phyloP scores from a whole-genome alignment of 2,329 filamentous ascomycete species.

The Ceratocystis diversiconidia region DNA sequence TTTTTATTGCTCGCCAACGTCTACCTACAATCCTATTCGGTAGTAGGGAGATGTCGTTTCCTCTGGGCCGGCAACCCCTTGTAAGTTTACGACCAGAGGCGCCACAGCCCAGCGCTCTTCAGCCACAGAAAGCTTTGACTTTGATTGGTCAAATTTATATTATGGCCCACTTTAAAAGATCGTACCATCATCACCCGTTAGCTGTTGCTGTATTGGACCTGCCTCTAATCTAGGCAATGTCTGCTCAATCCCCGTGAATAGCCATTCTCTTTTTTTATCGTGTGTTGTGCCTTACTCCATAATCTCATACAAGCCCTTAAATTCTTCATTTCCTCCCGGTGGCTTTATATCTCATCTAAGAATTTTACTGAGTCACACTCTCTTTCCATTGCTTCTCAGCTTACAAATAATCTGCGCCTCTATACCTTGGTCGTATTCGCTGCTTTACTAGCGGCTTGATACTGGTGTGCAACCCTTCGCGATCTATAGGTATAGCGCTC shows the following conservation, averaged over 20 bases:
- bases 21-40: background rate
- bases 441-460: no score
- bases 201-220: background rate
- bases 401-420: no score
- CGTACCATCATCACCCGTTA: conserved; percentile 7
- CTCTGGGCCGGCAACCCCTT: background rate
- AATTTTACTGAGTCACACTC: no score
- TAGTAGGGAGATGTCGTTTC: background rate
- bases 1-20: background rate
- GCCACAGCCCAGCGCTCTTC: background rate
- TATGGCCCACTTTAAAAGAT: background rate
- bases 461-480: no score
- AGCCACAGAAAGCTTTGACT: background rate
- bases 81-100: background rate
- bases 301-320: background rate
- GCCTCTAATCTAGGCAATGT: background rate
- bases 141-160: background rate
- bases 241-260: background rate
- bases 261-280: background rate
- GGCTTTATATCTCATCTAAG: background rate
- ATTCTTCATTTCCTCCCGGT: background rate
- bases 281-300: background rate
- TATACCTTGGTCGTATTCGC: no score
- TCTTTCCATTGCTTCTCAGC: no score
- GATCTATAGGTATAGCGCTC: no score